Conservation (phyloP, 495 filamentous ascomycete genomes). For the Neurospora sp. region DNA sequence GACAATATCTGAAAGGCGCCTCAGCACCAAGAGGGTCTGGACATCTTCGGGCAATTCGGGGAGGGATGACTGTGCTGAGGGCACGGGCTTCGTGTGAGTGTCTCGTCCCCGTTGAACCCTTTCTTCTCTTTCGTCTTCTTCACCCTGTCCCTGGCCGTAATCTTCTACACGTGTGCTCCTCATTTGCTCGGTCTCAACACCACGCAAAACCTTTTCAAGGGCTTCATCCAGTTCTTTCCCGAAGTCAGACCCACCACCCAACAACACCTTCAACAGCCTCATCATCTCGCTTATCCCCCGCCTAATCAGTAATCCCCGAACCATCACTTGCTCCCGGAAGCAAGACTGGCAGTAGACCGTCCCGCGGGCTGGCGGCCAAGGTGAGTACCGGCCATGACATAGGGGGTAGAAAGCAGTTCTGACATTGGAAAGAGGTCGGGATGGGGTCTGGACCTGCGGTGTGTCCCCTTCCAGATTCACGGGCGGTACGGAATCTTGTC, state of each 20-base stretch:
- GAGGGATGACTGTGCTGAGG: not conserved
- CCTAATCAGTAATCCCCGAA: not conserved
- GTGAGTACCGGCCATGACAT: not conserved
- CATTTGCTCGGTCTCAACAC: not conserved
- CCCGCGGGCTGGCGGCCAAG: not conserved
- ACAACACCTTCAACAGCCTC: not conserved
- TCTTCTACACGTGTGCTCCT: not conserved
- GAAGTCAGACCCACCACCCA: not conserved
- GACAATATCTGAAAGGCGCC: not conserved
- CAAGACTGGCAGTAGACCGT: not conserved
- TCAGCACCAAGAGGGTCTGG: not conserved
- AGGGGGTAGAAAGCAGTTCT: not conserved
- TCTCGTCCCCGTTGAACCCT: not conserved
- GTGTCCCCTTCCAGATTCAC: not conserved
- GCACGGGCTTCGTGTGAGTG: not conserved
- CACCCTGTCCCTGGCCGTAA: not conserved
- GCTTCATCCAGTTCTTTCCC: not conserved
- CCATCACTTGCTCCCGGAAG: not conserved
- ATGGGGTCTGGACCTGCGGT: not conserved
- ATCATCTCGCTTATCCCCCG: not conserved
- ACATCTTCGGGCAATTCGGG: not conserved
- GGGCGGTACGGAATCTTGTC: not conserved
- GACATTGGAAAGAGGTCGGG: not conserved
- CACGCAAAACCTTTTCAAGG: not conserved
- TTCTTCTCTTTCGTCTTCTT: not conserved